Conservation (phyloP, 2,329 filamentous ascomycete genomes). For the Anisogramma anomala region DNA sequence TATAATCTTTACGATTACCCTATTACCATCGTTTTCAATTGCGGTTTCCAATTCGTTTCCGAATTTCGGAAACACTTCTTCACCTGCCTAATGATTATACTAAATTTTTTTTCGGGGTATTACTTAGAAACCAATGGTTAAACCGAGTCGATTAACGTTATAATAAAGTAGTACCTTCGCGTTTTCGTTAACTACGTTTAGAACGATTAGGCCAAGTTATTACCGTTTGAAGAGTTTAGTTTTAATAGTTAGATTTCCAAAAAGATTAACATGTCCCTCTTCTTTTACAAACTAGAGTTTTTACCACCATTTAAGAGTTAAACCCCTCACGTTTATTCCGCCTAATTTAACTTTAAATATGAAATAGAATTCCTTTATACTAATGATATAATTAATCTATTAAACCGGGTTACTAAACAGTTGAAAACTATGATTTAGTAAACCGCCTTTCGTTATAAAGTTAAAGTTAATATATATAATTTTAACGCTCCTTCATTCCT, state of each 20-base stretch:
- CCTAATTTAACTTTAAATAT: no score
- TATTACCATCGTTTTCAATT: constrained; percentile 14
- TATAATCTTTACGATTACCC: not conserved
- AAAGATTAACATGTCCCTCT: constrained; percentile 9
- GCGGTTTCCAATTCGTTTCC: constrained; percentile 17
- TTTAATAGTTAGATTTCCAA: constrained; percentile 1
- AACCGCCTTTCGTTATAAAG: not conserved
- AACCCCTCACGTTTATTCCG: not conserved
- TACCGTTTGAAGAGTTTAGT: no score
- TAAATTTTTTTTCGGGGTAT: not conserved
- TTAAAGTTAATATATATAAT: not conserved
- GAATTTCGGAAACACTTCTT: constrained; percentile 12
- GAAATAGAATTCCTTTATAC: not conserved
- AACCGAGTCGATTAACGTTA: constrained; percentile 3
- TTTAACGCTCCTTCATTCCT: not conserved
- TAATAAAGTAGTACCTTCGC: not conserved
- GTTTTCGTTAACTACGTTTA: constrained; percentile 15
- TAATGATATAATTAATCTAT: not conserved
- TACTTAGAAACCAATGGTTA: constrained; percentile 4
- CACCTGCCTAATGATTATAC: not conserved
- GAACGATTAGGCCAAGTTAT: constrained; percentile 14
- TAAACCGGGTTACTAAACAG: not conserved
- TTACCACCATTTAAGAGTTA: not conserved
- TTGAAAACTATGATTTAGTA: not conserved
- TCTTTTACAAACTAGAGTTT: constrained; percentile 14